Base-by-base conservation (phyloP, 176 grass and related monocot species). In the Themeda triandra region DNA sequence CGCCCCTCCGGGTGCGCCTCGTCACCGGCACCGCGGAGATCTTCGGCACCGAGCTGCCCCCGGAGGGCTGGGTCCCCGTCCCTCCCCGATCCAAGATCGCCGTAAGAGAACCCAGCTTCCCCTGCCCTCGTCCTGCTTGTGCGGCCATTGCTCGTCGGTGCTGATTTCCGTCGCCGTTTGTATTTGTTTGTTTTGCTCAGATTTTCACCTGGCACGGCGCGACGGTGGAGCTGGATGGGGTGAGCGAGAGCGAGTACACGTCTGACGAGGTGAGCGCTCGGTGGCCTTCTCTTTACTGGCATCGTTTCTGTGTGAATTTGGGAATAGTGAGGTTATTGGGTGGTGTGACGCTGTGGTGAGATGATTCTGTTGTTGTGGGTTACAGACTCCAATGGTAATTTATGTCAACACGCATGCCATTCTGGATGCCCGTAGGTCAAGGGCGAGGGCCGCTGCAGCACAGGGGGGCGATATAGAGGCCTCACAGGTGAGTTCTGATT, bases 141-240 rank as follows among this genome's bases (percentile, higher is more conserved):
- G 65, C 69, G 24, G 4, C 39, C 49, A 49, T 9, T 56, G 13
- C 25, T 65, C 29, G 11, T 6, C 29, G 42, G 33, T 76, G 71
- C 8, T 49, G 71, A 19, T 14, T 11, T 27, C 25, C 77, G 21
- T 56, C 67, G 53, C 25, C 10, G 5, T 65, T 41, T 79, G 32
- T 58, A n/a, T n/a, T n/a, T n/a, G n/a, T 17, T 60, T 71, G 9
- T n/a, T 14, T 54, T 37, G 64, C 27, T 58, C 59, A 95, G 96
- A 90, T 95, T 65, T 98, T 95, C 89, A 94, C 93, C 1, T 95
- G 96, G 96, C 89, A 98, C 70, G 93, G 96, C 23, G 93, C 96
- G 30, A 98, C 92, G 6, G 19, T 94, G 66, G 96, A 95, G 58
- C 73, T 98, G 48, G 96, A 98, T 10, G 96, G 96, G 60, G 60